phyloP scores from a whole-genome alignment of 73 alveolate genomes.

The Blepharisma stoltei region DNA sequence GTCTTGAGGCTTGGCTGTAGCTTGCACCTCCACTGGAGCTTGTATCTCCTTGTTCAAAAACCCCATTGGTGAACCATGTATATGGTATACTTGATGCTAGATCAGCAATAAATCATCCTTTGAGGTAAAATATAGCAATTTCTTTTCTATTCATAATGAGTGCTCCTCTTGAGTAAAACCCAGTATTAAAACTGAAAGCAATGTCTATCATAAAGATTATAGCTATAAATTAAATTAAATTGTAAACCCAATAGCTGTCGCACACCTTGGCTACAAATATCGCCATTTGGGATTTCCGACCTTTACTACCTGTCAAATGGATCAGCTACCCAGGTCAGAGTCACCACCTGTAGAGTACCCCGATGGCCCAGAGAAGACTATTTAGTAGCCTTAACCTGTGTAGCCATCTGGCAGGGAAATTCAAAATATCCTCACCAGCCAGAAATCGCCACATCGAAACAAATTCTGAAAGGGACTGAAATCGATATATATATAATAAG shows the following conservation, averaged over 20 bases:
- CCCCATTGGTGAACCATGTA: constrained; percentile 48
- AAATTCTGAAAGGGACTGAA: constrained; percentile 51
- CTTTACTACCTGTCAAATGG: too few species aligned
- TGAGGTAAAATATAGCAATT: constrained; percentile 41
- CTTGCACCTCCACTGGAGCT: not conserved
- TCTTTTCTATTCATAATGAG: constrained; percentile 54
- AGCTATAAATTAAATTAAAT: too few species aligned
- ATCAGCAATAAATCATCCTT: constrained; percentile 67
- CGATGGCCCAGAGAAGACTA: too few species aligned
- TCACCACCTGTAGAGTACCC: too few species aligned
- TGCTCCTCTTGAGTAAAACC: constrained; percentile 50
- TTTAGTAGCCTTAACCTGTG: too few species aligned
- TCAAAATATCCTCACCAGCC: constrained; percentile 40
- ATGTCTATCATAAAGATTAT: constrained; percentile 41
- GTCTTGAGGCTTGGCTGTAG: constrained; percentile 36
- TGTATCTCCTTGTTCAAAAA: not conserved
- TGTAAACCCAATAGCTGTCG: too few species aligned
- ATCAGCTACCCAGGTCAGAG: too few species aligned
- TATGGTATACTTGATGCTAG: constrained; percentile 62
- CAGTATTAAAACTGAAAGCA: constrained; percentile 54
- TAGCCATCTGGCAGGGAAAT: too few species aligned
- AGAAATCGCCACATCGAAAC: constrained; percentile 46
- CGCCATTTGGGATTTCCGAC: too few species aligned
- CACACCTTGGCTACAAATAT: too few species aligned
- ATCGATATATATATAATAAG: constrained; percentile 48